Evolutionary conservation across 1,284 basidiomycete genomes (phyloP).

Genomic region (Cryptococcus wingfieldii): DNA sequence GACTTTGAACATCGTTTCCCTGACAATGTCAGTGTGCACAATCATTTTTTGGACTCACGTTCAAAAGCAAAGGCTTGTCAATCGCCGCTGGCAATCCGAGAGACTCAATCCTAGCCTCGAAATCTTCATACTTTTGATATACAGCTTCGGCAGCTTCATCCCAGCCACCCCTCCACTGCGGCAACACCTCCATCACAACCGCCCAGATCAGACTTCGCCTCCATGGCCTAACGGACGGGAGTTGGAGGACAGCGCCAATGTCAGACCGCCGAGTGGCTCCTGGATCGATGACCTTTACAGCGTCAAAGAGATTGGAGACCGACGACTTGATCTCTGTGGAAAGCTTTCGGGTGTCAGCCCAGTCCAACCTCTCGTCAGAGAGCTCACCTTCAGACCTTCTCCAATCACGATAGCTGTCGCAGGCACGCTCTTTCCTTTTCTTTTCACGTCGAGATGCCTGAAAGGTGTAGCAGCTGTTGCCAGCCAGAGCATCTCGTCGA

Average conservation of each 20-base stretch:
- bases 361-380: not conserved
- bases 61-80: conserved; percentile 66
- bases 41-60: conserved; percentile 57
- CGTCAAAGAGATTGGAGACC: conserved; percentile 64
- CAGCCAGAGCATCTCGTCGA: conserved; percentile 63
- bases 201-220: conserved; percentile 68
- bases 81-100: conserved; percentile 60
- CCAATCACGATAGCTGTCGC: conserved; percentile 68
- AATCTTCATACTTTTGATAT: conserved; percentile 62
- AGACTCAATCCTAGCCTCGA: conserved; percentile 60
- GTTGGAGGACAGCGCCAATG: conserved; percentile 33
- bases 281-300: conserved; percentile 55
- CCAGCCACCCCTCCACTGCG: conserved; percentile 55
- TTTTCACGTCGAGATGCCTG: conserved; percentile 57
- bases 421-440: conserved; percentile 61
- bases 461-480: conserved; percentile 67
- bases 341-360: conserved; percentile 47
- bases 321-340: conserved; percentile 75
- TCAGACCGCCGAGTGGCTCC: conserved; percentile 49
- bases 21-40: conserved; percentile 37
- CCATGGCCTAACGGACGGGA: conserved; percentile 53
- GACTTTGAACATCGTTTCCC: conserved; percentile 64
- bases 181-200: conserved; percentile 65
- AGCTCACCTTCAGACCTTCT: conserved; percentile 66
- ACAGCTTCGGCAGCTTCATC: conserved; percentile 52